phyloP scores from a whole-genome alignment of 1,139 yeast species.

The Pichia sp. region DNA sequence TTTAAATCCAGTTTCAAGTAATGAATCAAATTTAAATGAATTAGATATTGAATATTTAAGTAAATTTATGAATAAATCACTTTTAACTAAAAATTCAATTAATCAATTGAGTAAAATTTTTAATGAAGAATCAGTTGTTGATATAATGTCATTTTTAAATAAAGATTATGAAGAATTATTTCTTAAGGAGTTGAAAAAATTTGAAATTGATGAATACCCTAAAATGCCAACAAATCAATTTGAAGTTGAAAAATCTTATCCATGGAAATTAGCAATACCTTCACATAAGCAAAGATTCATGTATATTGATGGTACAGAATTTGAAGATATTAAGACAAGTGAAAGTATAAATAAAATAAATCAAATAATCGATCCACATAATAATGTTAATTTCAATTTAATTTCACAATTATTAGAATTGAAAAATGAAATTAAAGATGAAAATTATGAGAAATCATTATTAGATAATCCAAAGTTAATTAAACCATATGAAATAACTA shows the following conservation, averaged over 20 bases:
- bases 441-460: constrained; percentile 2
- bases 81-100: constrained; percentile 41
- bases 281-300: constrained; percentile 87
- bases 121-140: constrained; percentile 61
- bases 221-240: constrained; percentile 49
- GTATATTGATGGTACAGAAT: constrained; percentile 60
- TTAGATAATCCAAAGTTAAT: constrained; percentile 16
- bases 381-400: constrained; percentile 24
- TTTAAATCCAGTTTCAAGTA: constrained; percentile 15
- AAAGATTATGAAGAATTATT: constrained; percentile 44
- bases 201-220: constrained; percentile 46
- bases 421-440: constrained; percentile 1
- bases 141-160: constrained; percentile 56
- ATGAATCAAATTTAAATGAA: constrained; percentile 8
- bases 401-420: constrained; percentile 16
- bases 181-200: constrained; percentile 39
- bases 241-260: constrained; percentile 44
- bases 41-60: constrained; percentile 42
- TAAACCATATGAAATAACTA: constrained; percentile 14
- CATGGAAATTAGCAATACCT: constrained; percentile 91
- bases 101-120: constrained; percentile 44
- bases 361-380: constrained; percentile 32
- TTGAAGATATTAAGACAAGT: constrained; percentile 28
- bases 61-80: constrained; percentile 49
- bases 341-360: constrained; percentile 30